Evolutionary conservation across 768 basidiomycete species (phyloP), one percentile per base, ranked within the genome.

Genomic region (Candolleomyces efflorescens): DNA sequence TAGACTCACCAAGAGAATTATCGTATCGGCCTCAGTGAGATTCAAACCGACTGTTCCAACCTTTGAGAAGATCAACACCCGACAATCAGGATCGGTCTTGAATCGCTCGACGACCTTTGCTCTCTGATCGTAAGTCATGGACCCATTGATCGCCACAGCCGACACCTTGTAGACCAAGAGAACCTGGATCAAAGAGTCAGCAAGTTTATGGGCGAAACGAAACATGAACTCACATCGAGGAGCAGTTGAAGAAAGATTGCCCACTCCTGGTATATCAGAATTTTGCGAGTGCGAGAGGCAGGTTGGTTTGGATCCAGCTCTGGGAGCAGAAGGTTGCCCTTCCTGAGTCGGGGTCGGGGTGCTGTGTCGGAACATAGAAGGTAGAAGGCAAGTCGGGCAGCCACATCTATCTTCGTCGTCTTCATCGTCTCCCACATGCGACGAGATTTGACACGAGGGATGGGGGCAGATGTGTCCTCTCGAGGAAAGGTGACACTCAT

Each of bases 1-100:
- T 24, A 15, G 23, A 54, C 51, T 13, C 23, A 59, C 53, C 3
- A 59, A 23, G 36, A 59, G 49, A 9, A 59, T 59, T 1, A 59
- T 10, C 15, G 39, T 22, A 20, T 49, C 24, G 3, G 58, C 58
- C 17, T 17, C 26, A 3, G 58, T 26, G 3, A 59, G 45, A 44
- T 59, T 59, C 5, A 54, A 45, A 11, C 58, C 58, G 1, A 20
- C 26, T 5, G 53, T 13, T 0, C 58, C 58, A 5, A 59, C 53
- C 13, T 50, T 59, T 41, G 58, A 59, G 27, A 59, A 38, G 32
- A 59, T 54, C 3, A n/a, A 15, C 6, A 59, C 32, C 32, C 10
- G 32, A 22, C 1, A 22, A 1, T 13, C 22, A 18, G 23, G 36
- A 18, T 43, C 37, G 10, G 10, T n/a, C 18, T 44, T 57, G 37